A percentile compares a stretch with the other conserved stretches of the same genome.
These are phyloP conservation scores for Setaria italica DNA, from an alignment of 202 grass and related monocot species.

Conservation along the genomic window DNA sequence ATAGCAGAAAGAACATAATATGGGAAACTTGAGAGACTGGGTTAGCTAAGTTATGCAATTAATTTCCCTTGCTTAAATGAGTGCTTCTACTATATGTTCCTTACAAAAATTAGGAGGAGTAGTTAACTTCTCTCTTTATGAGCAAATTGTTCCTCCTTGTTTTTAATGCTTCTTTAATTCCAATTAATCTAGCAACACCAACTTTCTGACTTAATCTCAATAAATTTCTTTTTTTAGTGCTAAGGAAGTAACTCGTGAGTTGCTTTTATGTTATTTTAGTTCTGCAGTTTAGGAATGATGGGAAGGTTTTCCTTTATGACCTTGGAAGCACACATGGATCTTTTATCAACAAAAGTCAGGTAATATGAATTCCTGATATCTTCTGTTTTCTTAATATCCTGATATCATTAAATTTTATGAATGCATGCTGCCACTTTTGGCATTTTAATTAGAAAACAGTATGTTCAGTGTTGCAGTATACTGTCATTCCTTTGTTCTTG, in stretches of 20 bases:
- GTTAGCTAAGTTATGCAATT: constrained; percentile 9
- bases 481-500: constrained; percentile 1
- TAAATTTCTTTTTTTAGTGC: constrained; percentile 19
- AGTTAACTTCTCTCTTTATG: background rate
- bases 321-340: constrained; percentile 95
- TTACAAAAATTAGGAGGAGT: background rate
- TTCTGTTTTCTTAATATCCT: constrained; percentile 17
- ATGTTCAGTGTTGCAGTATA: background rate
- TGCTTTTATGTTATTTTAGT: constrained; percentile 61
- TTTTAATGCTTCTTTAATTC: background rate
- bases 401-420: background rate
- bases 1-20: background rate
- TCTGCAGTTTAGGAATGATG: constrained; percentile 90
- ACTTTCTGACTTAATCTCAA: background rate
- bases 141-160: background rate
- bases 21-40: background rate
- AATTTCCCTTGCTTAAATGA: constrained; percentile 15
- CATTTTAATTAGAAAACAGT: background rate
- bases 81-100: background rate
- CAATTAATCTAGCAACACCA: background rate
- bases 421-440: background rate
- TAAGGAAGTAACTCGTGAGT: constrained; percentile 33
- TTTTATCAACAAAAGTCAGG: constrained; percentile 94
- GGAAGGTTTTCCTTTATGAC: constrained; percentile 84
- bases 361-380: constrained; percentile 40